Percentiles rank a stretch among this genome's conserved stretches.
These are phyloP conservation scores for Retiboletus fuscus DNA, from an alignment of 1,284 basidiomycete genomes.

Conservation along the genomic window DNA sequence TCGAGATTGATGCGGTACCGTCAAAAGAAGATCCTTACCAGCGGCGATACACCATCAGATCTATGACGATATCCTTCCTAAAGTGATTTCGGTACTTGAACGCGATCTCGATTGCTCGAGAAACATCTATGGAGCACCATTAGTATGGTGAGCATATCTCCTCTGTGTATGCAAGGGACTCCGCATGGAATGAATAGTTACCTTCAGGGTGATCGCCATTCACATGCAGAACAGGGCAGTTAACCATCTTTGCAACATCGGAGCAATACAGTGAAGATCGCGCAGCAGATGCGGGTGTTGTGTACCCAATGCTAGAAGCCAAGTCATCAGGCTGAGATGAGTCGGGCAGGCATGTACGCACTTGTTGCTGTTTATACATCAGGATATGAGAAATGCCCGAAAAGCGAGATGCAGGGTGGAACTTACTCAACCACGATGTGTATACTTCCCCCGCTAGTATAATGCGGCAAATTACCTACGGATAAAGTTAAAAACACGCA, in stretches of 20 bases:
- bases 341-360: conserved; percentile 40
- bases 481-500: conserved; percentile 25
- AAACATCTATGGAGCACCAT: conserved; percentile 66
- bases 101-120: conserved; percentile 81
- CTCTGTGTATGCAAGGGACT: not conserved
- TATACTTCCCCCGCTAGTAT: conserved; percentile 88
- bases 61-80: conserved; percentile 89
- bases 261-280: conserved; percentile 90
- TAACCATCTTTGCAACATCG: conserved; percentile 91
- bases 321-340: conserved; percentile 2
- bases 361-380: conserved; percentile 61
- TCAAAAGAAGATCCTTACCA: conserved; percentile 60
- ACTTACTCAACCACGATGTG: conserved; percentile 82
- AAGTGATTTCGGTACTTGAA: conserved; percentile 88
- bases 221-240: conserved; percentile 89
- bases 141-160: not conserved
- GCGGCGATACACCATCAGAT: conserved; percentile 88
- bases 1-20: not conserved
- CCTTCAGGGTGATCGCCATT: conserved; percentile 93
- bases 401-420: conserved; percentile 34
- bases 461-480: conserved; percentile 85
- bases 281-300: conserved; percentile 84
- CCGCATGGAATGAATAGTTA: conserved; percentile 46
- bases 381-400: conserved; percentile 70
- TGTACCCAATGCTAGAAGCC: conserved; percentile 83